Evolutionary conservation across 208 protist species (phyloP), one percentile per base, ranked within the genome.

Genomic region (Porcisia deanei): DNA sequence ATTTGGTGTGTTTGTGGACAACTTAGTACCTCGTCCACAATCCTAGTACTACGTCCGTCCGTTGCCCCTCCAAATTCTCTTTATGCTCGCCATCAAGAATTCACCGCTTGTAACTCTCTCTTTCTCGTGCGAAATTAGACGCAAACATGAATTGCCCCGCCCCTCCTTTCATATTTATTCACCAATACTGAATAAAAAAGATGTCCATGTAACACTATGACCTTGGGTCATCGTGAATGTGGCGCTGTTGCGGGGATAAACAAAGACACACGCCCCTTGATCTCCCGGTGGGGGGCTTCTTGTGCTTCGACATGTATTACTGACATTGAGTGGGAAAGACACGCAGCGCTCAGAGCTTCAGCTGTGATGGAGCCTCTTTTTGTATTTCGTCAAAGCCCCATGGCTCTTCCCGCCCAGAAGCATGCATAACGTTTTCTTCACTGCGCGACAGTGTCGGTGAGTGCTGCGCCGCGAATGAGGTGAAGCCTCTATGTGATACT

Each of bases 281-380:
- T 91, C 41, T 85, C 82, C 20, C 63, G 60, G 25, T 82, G 88
- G 52, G 76, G 80, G 1, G 82, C 84, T 0, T 85, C 82, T 54
- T 71, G 30, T 53, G 66, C 83, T 22, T 47, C 82, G 6, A 82
- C 70, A 25, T 73, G 65, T 18, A 20, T 86, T n/a, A 71, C 45
- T 18, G 59, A 59, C 14, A 22, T n/a, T 1, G 82, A 80, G 47
- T 0, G 10, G 47, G 10, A 52, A 12, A 30, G 0, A 66, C 58
- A 3, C 49, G 69, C n/a, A 85, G 81, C 25, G 74, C 86, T 49
- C 73, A 80, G 43, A 86, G 84, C 69, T 81, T 47, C 34, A 70
- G 53, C 22, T 41, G 57, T 34, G 59, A 41, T 8, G 55, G 37
- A n/a, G 55, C 30, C 8, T 39, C 63, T 2, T 63, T 60, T 60